Evolutionary conservation across 805 yeast species (phyloP).

Genomic region (Zygoascus ofunaensis): DNA sequence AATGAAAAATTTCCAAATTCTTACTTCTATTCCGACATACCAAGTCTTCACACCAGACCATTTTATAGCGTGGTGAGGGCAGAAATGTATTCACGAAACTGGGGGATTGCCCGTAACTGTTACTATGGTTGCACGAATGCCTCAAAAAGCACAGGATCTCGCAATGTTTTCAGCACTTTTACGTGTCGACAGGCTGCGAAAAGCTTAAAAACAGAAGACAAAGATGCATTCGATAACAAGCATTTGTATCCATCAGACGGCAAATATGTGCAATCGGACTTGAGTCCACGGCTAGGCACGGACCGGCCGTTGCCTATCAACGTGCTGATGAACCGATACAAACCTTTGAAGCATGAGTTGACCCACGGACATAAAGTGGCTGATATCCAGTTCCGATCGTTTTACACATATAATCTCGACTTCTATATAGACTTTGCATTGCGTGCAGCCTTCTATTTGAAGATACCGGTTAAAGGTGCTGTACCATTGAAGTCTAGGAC

Average conservation of each 20-base stretch:
- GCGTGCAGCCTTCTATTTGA: constrained; percentile 83
- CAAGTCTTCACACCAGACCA: too few relatives aligned
- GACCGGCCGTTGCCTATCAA: constrained; percentile 69
- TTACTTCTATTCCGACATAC: too few relatives aligned
- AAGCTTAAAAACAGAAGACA: too few relatives aligned
- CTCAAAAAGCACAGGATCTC: too few relatives aligned
- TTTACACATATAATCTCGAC: constrained; percentile 56
- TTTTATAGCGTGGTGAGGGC: too few relatives aligned
- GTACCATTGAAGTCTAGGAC: constrained; percentile 57
- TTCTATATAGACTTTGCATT: constrained; percentile 77
- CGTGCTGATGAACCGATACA: constrained; percentile 71
- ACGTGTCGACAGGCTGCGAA: too few relatives aligned
- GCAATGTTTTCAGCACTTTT: too few relatives aligned
- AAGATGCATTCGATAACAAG: constrained; percentile 6
- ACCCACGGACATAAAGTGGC: constrained; percentile 68
- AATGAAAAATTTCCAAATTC: too few relatives aligned
- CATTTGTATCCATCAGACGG: constrained; percentile 18
- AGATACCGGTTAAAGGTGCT: constrained; percentile 77
- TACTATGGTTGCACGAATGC: too few relatives aligned
- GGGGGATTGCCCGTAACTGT: too few relatives aligned
- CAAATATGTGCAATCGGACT: constrained; percentile 14
- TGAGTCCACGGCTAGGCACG: constrained; percentile 20
- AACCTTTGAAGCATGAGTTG: constrained; percentile 61
- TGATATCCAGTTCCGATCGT: constrained; percentile 55
- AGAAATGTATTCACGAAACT: too few relatives aligned